Evolutionary conservation across 306 rosid genomes (phyloP), one percentile per base, ranked within the genome.

Genomic region (Inga laurina): DNA sequence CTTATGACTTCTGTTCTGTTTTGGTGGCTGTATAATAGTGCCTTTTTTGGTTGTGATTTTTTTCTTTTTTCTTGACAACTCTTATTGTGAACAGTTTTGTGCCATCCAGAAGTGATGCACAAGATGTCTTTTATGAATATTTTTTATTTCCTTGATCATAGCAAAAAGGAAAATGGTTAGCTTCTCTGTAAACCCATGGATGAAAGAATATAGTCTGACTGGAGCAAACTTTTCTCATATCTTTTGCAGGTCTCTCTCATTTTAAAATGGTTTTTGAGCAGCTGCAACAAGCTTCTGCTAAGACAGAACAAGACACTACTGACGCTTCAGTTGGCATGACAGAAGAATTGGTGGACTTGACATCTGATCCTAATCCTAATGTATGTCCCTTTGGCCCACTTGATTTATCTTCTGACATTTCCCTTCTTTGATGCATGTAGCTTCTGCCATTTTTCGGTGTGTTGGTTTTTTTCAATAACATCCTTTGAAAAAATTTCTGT

Each of bases 281-380:
- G 74, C 89, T 91, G 88, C 86, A 88, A 82, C 86, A 87, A 91
- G 88, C 71, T 73, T 88, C 97, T 83, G 77, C 79, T 54, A 88
- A 88, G 86, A 88, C 73, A 84, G 91, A 95, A 83, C 82, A 82
- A 48, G 91, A 92, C 74, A 57, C 83, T 10, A 30, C 54, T 81
- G 91, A 92, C 34, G 91, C 85, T 51, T 68, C 88, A 54, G 90
- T 54, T 90, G 86, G 74, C 45, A 46, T 73, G 81, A 72, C 78
- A 45, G 90, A 86, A 77, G 93, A 89, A 84, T 87, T 68, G 68
- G 85, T 34, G 86, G 90, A 87, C 81, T 67, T 30, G 56, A 52
- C 81, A 49, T 87, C 72, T 9, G 82, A 85, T 76, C 70, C 82
- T 46, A 86, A 92, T 78, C 70, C 83, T 46, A 86, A 90, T 46